phyloP scores from a whole-genome alignment of 164 flowering plant species.

The Tinospora cordifolia region DNA sequence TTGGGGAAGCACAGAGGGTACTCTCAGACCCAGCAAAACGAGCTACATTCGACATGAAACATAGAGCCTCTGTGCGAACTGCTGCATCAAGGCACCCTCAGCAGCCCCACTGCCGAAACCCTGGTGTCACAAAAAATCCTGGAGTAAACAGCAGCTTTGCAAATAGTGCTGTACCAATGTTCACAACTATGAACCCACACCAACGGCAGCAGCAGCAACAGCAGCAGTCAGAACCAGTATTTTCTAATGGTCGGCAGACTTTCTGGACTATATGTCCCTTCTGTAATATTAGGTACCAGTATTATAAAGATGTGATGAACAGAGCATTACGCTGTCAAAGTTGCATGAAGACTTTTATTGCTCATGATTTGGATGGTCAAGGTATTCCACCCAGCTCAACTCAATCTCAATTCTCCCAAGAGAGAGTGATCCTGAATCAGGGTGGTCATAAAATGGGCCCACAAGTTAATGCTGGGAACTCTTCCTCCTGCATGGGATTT shows the following conservation, averaged over 20 bases:
- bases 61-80: conserved; percentile 14
- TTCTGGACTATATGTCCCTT: conserved; percentile 38
- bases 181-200: conserved; percentile 18
- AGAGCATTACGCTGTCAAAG: conserved; percentile 24
- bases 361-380: conserved; percentile 24
- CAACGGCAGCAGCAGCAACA: conserved; percentile 14
- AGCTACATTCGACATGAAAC: conserved; percentile 39
- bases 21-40: conserved; percentile 47
- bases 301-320: conserved; percentile 21
- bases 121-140: conserved; percentile 17
- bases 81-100: conserved; percentile 19
- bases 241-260: conserved; percentile 12
- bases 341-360: conserved; percentile 25
- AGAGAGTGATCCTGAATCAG: conserved; percentile 17
- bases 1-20: conserved; percentile 67
- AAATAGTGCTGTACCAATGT: conserved; percentile 12
- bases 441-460: conserved; percentile 13
- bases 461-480: conserved; percentile 14
- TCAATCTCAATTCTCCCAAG: conserved; percentile 18
- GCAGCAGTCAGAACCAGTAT: conserved; percentile 19
- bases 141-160: conserved; percentile 14
- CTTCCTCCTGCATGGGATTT: conserved; percentile 10
- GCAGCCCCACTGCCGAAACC: conserved; percentile 15
- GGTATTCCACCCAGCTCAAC: conserved; percentile 10
- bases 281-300: conserved; percentile 28